Evolutionary conservation across 2,329 filamentous ascomycete genomes (phyloP).

Genomic region (Grosmannia huntii): DNA sequence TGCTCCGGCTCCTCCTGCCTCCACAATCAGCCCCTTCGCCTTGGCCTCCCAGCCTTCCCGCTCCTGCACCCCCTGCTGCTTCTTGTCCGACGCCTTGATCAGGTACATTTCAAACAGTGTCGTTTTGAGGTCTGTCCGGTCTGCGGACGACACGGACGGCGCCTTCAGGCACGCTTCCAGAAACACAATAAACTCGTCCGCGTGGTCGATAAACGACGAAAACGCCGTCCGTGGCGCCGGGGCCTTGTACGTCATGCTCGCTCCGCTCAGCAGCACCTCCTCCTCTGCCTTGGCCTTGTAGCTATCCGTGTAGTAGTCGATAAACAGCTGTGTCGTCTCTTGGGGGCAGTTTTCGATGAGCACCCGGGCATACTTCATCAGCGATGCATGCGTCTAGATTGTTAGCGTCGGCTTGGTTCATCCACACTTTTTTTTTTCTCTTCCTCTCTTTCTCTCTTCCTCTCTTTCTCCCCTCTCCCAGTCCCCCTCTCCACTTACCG

Average conservation of each 20-base stretch:
- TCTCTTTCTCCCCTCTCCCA: not conserved
- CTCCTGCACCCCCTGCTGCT: slow-evolving; percentile 46
- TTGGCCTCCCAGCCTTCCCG: slow-evolving; percentile 79
- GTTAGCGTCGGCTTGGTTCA: not conserved
- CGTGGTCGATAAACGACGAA: slow-evolving; percentile 90
- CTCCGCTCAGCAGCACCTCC: slow-evolving; percentile 23
- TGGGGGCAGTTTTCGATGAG: slow-evolving; percentile 75
- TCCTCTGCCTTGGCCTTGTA: slow-evolving; percentile 58
- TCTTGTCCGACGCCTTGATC: slow-evolving; percentile 70
- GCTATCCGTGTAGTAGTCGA: slow-evolving; percentile 84
- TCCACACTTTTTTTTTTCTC: no score
- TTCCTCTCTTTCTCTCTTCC: no score
- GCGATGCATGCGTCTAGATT: slow-evolving; percentile 61
- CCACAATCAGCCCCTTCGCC: slow-evolving; percentile 66
- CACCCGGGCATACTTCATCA: slow-evolving; percentile 92
- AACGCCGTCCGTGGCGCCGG: slow-evolving; percentile 84
- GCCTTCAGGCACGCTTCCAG: slow-evolving; percentile 76
- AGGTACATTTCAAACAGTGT: slow-evolving; percentile 98
- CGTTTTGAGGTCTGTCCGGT: slow-evolving; percentile 80
- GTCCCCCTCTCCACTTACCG: slow-evolving; percentile 46
- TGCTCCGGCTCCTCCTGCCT: slow-evolving; percentile 19
- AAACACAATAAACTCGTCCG: slow-evolving; percentile 83
- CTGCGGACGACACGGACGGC: slow-evolving; percentile 54
- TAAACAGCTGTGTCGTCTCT: slow-evolving; percentile 76
- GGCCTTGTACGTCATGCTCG: slow-evolving; percentile 46